Conservation (phyloP, 2,329 filamentous ascomycete species). For the Beauveria caledonica region DNA sequence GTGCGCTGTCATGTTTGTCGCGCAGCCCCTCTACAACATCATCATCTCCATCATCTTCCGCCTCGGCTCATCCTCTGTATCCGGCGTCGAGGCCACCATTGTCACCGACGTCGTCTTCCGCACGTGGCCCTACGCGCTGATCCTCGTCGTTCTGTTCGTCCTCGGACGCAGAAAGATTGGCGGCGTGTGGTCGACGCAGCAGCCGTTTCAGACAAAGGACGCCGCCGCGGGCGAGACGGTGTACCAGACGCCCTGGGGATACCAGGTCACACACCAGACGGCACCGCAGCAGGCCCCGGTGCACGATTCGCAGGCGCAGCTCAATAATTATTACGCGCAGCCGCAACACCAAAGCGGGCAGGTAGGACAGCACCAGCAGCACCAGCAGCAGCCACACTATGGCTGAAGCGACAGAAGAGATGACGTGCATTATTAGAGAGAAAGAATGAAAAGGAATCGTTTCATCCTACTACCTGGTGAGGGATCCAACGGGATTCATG, state of each 20-base stretch:
- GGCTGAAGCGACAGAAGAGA: background rate
- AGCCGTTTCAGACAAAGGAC: slow-evolving; percentile 7
- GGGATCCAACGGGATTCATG: background rate
- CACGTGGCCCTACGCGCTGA: background rate
- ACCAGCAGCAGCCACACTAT: slow-evolving; percentile 2
- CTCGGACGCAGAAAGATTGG: slow-evolving; percentile 10
- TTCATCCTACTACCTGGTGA: background rate
- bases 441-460: background rate
- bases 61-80: background rate
- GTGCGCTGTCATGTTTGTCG: background rate
- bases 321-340: background rate
- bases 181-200: slow-evolving; percentile 9
- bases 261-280: background rate
- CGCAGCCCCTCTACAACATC: slow-evolving; percentile 3
- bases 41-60: slow-evolving; percentile 2
- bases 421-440: background rate
- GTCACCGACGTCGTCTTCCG: background rate
- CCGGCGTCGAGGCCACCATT: background rate
- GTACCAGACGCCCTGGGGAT: slow-evolving; percentile 10
- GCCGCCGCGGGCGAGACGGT: background rate
- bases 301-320: background rate
- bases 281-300: background rate
- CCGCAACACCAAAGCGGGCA: background rate
- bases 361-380: background rate
- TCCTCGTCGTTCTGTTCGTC: background rate